Percentiles rank a stretch among this genome's conserved stretches.
Evolutionary conservation across 257 asterid genomes (phyloP).

Genomic region (Penstemon davidsonii): DNA sequence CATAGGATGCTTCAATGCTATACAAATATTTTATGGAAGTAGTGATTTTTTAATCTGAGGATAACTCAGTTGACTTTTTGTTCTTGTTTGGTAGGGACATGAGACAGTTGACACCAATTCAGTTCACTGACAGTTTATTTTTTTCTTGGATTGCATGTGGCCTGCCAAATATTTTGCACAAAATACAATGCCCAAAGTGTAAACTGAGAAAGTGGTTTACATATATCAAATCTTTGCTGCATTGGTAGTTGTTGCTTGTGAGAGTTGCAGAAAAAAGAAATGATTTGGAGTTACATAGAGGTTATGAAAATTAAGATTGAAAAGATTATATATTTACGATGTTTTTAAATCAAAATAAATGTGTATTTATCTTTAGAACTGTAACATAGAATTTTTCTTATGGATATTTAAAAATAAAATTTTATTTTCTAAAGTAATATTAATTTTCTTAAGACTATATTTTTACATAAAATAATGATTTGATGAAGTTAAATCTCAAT

Average conservation of each 20-base stretch:
- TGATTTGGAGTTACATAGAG: conserved; percentile 31
- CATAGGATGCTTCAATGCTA: conserved; percentile 27
- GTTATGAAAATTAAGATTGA: not conserved
- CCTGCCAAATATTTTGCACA: conserved; percentile 31
- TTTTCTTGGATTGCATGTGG: conserved; percentile 30
- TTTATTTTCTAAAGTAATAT: too few relatives aligned
- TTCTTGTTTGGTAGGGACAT: conserved; percentile 13
- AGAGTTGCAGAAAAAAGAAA: conserved; percentile 17
- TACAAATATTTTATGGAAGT: conserved; percentile 8
- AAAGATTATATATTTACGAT: too few relatives aligned
- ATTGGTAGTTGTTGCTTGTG: conserved; percentile 10
- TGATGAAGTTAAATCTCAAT: too few relatives aligned
- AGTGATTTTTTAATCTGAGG: conserved; percentile 23
- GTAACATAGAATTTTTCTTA: not conserved
- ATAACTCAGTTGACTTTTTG: conserved; percentile 32
- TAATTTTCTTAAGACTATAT: too few relatives aligned
- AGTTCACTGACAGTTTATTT: conserved; percentile 1
- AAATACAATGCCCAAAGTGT: conserved; percentile 29
- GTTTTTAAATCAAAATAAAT: too few relatives aligned
- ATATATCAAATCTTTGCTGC: conserved; percentile 29
- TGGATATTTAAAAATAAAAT: too few relatives aligned
- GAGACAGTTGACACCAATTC: conserved; percentile 15
- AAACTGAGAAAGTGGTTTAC: conserved; percentile 30
- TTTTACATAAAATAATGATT: too few relatives aligned
- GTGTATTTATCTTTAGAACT: too few relatives aligned